Evolutionary conservation across 768 basidiomycete species (phyloP).

Genomic region (Grammothele lineata): DNA sequence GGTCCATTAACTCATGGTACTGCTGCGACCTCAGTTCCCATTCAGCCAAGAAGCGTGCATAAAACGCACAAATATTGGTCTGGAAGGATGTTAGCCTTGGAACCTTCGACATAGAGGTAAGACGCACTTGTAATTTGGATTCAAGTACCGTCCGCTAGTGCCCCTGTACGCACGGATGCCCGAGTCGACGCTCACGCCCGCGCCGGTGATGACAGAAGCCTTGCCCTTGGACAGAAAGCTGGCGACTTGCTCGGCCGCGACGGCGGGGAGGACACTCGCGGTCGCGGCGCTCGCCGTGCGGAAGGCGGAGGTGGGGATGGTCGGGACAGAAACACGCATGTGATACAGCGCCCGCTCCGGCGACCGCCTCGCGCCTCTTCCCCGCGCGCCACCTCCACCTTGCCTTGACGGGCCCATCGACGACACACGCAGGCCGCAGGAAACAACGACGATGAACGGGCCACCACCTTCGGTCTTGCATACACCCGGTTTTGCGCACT

Average conservation of each 20-base stretch:
- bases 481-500: slow-evolving; percentile 84
- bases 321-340: slow-evolving; percentile 80
- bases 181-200: slow-evolving; percentile 92
- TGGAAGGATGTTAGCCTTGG: slow-evolving; percentile 18
- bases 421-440: neutral
- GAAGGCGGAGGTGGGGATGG: slow-evolving; percentile 59
- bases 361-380: slow-evolving; percentile 2
- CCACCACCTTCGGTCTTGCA: slow-evolving; percentile 50
- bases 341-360: slow-evolving; percentile 12
- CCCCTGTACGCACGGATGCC: slow-evolving; percentile 96
- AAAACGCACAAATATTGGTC: slow-evolving; percentile 52
- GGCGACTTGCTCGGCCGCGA: slow-evolving; percentile 57
- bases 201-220: slow-evolving; percentile 77
- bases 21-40: slow-evolving; percentile 24
- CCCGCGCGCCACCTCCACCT: slow-evolving; percentile 4
- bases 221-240: slow-evolving; percentile 69
- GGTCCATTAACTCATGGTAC: slow-evolving; percentile 81
- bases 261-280: slow-evolving; percentile 38
- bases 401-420: neutral
- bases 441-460: slow-evolving; percentile 38
- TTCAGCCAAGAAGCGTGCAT: neutral
- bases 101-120: neutral
- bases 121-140: slow-evolving; percentile 81
- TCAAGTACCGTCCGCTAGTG: slow-evolving; percentile 79
- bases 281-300: slow-evolving; percentile 33